These are phyloP conservation scores for Starmerella stellata DNA, from an alignment of 805 yeast genomes.

Conservation along the genomic window DNA sequence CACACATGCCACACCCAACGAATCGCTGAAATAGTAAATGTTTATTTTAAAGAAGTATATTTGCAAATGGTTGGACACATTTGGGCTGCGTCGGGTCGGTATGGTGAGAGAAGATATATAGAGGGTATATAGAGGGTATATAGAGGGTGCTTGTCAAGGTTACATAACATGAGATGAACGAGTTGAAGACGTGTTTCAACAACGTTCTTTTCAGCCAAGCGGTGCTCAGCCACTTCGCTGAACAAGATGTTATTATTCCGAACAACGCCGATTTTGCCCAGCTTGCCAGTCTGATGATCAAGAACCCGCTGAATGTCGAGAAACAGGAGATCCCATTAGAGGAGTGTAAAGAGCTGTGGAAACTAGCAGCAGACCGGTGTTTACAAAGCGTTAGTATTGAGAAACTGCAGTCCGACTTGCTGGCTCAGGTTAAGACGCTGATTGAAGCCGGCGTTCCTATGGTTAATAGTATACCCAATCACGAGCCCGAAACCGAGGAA, in stretches of 20 bases:
- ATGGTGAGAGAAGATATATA: no score
- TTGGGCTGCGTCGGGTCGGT: no score
- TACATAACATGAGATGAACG: no score
- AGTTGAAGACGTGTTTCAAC: not conserved
- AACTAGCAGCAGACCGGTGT: slow-evolving; percentile 1
- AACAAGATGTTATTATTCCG: not conserved
- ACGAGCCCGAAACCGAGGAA: not conserved
- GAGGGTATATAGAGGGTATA: no score
- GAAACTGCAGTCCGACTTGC: slow-evolving; percentile 6
- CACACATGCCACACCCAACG: no score
- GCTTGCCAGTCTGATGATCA: slow-evolving; percentile 4
- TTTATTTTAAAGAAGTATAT: no score
- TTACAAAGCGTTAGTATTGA: not conserved
- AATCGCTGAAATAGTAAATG: no score
- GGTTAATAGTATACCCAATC: not conserved
- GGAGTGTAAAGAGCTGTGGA: slow-evolving; percentile 4
- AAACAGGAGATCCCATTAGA: not conserved
- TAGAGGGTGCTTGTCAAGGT: no score
- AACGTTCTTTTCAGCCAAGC: not conserved
- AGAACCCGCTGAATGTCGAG: not conserved
- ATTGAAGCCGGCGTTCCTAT: slow-evolving; percentile 6
- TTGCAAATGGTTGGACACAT: no score
- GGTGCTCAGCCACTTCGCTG: not conserved
- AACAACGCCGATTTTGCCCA: not conserved
- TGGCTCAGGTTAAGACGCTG: slow-evolving; percentile 6